Conservation (phyloP, 768 basidiomycete genomes). For the Gymnopilus dilepis region DNA sequence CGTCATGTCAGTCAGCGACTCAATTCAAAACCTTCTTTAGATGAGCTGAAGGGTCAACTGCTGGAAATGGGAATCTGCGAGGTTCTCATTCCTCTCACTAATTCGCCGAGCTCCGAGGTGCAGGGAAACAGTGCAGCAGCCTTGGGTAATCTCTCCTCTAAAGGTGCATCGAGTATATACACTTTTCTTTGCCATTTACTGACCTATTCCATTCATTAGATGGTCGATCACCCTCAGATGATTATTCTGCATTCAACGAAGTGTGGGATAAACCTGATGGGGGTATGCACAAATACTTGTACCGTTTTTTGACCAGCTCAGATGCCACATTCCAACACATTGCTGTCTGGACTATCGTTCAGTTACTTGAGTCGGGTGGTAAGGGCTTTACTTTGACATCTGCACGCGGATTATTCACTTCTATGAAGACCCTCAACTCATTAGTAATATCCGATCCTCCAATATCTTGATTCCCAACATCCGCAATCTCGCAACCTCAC, state of each 20-base stretch:
- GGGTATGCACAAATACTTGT: constrained; percentile 94
- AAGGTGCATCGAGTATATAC: constrained; percentile 58
- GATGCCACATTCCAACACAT: constrained; percentile 99
- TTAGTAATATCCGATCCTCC: constrained; percentile 89
- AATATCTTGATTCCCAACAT: constrained; percentile 84
- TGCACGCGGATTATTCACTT: neutral
- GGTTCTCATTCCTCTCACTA: constrained; percentile 94
- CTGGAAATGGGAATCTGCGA: constrained; percentile 99
- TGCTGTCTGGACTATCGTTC: constrained; percentile 99
- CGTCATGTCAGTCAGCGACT: neutral
- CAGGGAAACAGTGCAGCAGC: constrained; percentile 99
- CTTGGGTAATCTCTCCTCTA: constrained; percentile 95
- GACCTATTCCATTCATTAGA: constrained; percentile 46
- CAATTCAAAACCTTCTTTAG: constrained; percentile 47
- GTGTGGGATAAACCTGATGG: constrained; percentile 99
- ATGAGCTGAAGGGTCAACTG: constrained; percentile 95
- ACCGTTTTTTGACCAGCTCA: constrained; percentile 89
- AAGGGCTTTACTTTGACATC: constrained; percentile 15
- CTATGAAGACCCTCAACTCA: constrained; percentile 78
- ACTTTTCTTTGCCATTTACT: neutral
- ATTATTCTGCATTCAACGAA: constrained; percentile 96
- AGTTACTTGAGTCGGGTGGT: constrained; percentile 96
- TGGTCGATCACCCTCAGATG: constrained; percentile 76
- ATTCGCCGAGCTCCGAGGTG: constrained; percentile 95
- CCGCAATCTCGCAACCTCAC: constrained; percentile 77